Percentiles rank a stretch among this genome's conserved stretches.
Conservation (phyloP, 805 yeast species). For the Ogataea henricii region DNA sequence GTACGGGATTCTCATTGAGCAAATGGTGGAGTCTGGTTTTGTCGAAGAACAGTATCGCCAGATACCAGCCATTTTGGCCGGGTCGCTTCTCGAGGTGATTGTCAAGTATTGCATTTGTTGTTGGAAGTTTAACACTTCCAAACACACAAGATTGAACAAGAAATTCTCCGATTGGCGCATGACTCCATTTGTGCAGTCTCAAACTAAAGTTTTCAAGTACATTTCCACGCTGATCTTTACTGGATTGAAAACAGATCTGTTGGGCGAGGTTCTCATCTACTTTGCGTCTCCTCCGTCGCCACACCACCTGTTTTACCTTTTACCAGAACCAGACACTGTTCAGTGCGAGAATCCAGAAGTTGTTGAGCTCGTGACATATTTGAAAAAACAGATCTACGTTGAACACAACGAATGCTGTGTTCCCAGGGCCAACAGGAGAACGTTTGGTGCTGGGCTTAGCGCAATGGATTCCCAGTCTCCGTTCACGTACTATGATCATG, state of each 20-base stretch:
- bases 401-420: conserved; percentile 28
- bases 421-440: conserved; percentile 1
- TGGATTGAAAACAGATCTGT: conserved; percentile 24
- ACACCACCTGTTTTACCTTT: conserved; percentile 21
- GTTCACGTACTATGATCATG: conserved; percentile 10
- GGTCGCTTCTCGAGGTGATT: conserved; percentile 42
- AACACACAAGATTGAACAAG: conserved; percentile 22
- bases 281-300: conserved; percentile 30
- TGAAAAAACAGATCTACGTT: conserved; percentile 19
- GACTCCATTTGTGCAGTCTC: conserved; percentile 25
- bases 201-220: conserved; percentile 24
- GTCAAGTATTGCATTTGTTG: conserved; percentile 48
- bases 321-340: conserved; percentile 18
- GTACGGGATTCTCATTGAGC: conserved; percentile 42
- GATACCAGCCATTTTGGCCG: conserved; percentile 27
- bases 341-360: conserved; percentile 15
- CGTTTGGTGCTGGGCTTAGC: conserved; percentile 1
- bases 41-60: conserved; percentile 35
- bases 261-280: conserved; percentile 28
- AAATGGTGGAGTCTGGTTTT: conserved; percentile 41
- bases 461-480: conserved; percentile 7
- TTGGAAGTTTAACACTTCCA: conserved; percentile 37
- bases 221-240: conserved; percentile 15
- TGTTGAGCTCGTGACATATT: conserved; percentile 21
- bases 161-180: conserved; percentile 38